phyloP scores from a whole-genome alignment of 2,329 filamentous ascomycete genomes.

The Coniochaeta sp. region DNA sequence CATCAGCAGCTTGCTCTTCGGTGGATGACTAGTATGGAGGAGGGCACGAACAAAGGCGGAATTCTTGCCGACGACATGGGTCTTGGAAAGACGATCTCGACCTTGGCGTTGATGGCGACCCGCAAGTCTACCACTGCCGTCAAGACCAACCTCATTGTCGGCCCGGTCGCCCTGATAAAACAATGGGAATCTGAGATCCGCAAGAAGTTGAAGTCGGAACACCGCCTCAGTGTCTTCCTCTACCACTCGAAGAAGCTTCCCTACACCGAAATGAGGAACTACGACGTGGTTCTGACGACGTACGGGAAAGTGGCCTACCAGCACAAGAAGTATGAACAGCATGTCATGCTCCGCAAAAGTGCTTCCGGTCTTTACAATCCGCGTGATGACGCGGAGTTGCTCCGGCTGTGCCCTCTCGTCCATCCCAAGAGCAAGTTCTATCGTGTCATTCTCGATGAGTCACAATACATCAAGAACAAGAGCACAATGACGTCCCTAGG shows the following conservation, averaged over 20 bases:
- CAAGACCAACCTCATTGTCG: conserved; percentile 77
- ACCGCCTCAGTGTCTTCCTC: conserved; percentile 60
- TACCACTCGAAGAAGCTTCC: conserved; percentile 55
- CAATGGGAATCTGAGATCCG: conserved; percentile 82
- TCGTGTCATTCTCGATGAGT: conserved; percentile 70
- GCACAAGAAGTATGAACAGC: conserved; percentile 52
- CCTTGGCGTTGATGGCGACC: conserved; percentile 67
- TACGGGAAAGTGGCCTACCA: conserved; percentile 67
- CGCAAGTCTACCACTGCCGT: conserved; percentile 50
- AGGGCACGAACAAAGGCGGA: conserved; percentile 67
- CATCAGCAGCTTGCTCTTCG: conserved; percentile 74
- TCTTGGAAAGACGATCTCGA: conserved; percentile 77
- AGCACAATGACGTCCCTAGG: conserved; percentile 53
- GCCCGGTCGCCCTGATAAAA: conserved; percentile 69
- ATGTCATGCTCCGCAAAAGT: conserved; percentile 40
- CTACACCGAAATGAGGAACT: conserved; percentile 55
- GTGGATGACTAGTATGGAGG: conserved; percentile 72
- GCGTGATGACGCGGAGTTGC: conserved; percentile 25
- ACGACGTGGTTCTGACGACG: conserved; percentile 73
- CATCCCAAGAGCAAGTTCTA: conserved; percentile 56
- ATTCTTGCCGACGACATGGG: conserved; percentile 81
- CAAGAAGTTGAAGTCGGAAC: conserved; percentile 54
- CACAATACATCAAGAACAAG: conserved; percentile 74
- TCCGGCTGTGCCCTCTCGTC: conserved; percentile 47
- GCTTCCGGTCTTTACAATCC: conserved; percentile 17